These are phyloP conservation scores for Keqinozyma sinolaborantium DNA, from an alignment of 1,139 yeast genomes.

Conservation along the genomic window DNA sequence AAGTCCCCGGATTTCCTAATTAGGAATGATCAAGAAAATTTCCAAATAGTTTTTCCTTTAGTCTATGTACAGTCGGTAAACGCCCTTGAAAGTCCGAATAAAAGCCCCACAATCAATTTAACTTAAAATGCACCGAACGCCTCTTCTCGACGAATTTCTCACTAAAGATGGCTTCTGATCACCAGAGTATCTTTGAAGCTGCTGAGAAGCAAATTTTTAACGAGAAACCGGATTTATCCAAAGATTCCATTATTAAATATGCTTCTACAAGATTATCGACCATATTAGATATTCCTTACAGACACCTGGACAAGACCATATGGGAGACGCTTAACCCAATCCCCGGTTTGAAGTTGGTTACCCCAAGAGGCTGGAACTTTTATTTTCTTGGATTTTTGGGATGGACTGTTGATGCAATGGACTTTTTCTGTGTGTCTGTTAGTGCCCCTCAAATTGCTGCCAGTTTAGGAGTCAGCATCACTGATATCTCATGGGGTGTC, in stretches of 20 bases:
- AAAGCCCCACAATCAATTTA: too few species aligned
- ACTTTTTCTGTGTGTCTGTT: constrained; percentile 68
- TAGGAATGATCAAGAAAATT: too few species aligned
- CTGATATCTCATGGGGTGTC: constrained; percentile 73
- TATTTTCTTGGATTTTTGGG: constrained; percentile 62
- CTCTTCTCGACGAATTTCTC: too few species aligned
- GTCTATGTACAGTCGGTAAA: too few species aligned
- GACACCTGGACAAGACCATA: constrained; percentile 5
- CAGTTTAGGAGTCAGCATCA: constrained; percentile 45
- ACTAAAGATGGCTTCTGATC: too few species aligned
- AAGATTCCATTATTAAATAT: constrained; percentile 19
- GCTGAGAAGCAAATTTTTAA: constrained; percentile 15
- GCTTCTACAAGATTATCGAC: constrained; percentile 23
- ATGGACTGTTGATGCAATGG: constrained; percentile 82
- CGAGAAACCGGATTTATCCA: constrained; percentile 24
- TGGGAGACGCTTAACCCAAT: constrained; percentile 28
- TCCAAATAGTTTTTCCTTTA: too few species aligned
- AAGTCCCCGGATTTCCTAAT: too few species aligned
- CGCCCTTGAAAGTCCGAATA: too few species aligned
- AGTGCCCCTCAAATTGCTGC: constrained; percentile 55
- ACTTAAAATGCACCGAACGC: too few species aligned
- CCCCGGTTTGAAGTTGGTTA: constrained; percentile 26
- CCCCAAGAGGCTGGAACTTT: constrained; percentile 47
- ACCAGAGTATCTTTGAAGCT: constrained; percentile 4
- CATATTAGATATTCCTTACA: constrained; percentile 20